Base-by-base conservation (phyloP, 768 basidiomycete genomes). In the Naganishia friedmannii region DNA sequence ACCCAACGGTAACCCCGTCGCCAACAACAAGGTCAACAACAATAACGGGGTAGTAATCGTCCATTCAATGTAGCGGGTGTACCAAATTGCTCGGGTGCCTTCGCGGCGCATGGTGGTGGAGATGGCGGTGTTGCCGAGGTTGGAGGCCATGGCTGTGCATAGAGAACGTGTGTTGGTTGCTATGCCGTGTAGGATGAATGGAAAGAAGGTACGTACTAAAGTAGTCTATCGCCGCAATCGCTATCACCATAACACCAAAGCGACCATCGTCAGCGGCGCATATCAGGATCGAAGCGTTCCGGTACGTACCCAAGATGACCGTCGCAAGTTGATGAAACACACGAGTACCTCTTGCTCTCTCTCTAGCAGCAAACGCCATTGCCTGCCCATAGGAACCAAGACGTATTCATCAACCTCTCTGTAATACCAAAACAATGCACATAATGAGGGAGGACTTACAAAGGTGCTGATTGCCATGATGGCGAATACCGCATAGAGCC, bases 101-200 rank as follows among this genome's bases (percentile, higher is more conserved):
- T 75, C 72, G 32, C 82, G 74, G 68, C 77, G 79, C 74, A 84
- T 86, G 72, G 85, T 84, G 51, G 84, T 82, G 26, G 54, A 68
- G 72, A 87, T 75, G 42, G 85, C 80, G 0, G 86, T 84, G 56
- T 79, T 79, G 10, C 86, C 86, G 48, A 87, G 81, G 73, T 86
- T 82, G n/a, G 85, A 86, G 0, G 86, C 86, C 86, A 87, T 86
- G 39, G 19, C 83, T 79, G 76, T 85, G 86, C 79, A 86, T 86
- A 0, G 84, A 58, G 32, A 37, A 23, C 31, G 57, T 63, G 8
- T 23, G 60, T 51, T 28, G 39, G 23, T 37, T 15, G n/a, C n/a
- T n/a, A n/a, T n/a, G n/a, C n/a, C n/a, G n/a, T n/a, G n/a, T n/a
- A n/a, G n/a, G n/a, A n/a, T n/a, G n/a, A n/a, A n/a, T n/a, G n/a